Percentiles rank a stretch among this genome's conserved stretches.
These are phyloP conservation scores for Tetrapisispora nanseiensis DNA, from an alignment of 805 yeast genomes.

Conservation along the genomic window DNA sequence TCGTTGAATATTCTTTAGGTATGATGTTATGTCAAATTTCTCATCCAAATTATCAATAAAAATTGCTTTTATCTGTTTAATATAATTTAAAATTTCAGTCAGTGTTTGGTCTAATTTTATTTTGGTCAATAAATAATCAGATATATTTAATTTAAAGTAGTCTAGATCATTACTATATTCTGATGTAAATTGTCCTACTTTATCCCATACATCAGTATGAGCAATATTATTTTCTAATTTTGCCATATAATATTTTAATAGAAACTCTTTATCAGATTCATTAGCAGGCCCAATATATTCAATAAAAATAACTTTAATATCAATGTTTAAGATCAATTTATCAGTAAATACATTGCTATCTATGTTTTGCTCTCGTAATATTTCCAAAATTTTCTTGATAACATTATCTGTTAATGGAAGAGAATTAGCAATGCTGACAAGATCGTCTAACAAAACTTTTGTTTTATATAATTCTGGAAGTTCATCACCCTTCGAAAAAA, in stretches of 20 bases:
- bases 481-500: constrained; percentile 6
- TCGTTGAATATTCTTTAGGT: constrained; percentile 6
- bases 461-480: constrained; percentile 11
- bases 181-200: constrained; percentile 8
- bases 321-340: constrained; percentile 9
- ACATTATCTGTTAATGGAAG: not conserved
- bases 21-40: not conserved
- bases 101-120: constrained; percentile 8
- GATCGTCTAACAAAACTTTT: constrained; percentile 9
- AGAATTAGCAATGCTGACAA: constrained; percentile 9
- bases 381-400: constrained; percentile 5
- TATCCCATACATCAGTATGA: constrained; percentile 11
- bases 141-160: constrained; percentile 18
- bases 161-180: constrained; percentile 18
- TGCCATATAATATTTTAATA: constrained; percentile 19
- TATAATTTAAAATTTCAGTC: constrained; percentile 6
- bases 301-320: constrained; percentile 16
- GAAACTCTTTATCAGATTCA: constrained; percentile 17
- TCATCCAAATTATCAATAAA: not conserved
- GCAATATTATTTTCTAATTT: constrained; percentile 15
- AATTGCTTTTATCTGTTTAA: constrained; percentile 5
- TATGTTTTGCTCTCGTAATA: constrained; percentile 8
- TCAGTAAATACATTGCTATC: constrained; percentile 11
- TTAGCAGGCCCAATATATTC: constrained; percentile 18
- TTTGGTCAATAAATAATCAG: constrained; percentile 14